phyloP scores from a whole-genome alignment of 768 basidiomycete genomes.

The Tremella yokohamensis region DNA sequence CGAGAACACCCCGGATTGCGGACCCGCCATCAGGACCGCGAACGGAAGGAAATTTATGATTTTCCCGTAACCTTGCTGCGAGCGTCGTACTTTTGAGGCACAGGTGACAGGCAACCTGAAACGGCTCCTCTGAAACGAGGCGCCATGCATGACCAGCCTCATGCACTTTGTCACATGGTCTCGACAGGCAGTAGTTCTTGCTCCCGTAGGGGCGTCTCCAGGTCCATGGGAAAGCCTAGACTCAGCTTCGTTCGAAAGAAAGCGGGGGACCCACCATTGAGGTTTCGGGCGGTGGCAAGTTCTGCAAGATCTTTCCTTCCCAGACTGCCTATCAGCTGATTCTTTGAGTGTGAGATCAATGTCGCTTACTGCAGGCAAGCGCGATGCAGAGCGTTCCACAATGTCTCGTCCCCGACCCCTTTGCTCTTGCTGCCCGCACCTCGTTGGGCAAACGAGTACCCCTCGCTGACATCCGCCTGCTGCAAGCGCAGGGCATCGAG shows the following conservation, averaged over 20 bases:
- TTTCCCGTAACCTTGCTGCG: too few relatives aligned
- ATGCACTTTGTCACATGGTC: too few relatives aligned
- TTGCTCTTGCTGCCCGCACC: conserved; percentile 45
- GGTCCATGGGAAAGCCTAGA: conserved; percentile 18
- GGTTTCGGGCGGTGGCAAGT: conserved; percentile 68
- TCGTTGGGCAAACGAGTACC: conserved; percentile 24
- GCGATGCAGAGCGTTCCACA: conserved; percentile 87
- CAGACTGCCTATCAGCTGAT: conserved; percentile 53
- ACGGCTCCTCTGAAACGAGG: too few relatives aligned
- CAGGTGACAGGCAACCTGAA: too few relatives aligned
- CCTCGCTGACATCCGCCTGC: conserved; percentile 69
- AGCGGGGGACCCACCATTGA: conserved; percentile 57
- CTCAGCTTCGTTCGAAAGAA: conserved; percentile 6
- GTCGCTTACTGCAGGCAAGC: conserved; percentile 64
- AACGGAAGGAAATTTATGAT: too few relatives aligned
- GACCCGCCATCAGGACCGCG: too few relatives aligned
- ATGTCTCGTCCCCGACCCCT: conserved; percentile 68
- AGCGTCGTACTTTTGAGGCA: too few relatives aligned
- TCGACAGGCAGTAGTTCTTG: background rate
- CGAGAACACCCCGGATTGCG: too few relatives aligned
- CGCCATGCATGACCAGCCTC: too few relatives aligned
- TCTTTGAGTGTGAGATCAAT: background rate
- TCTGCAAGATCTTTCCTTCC: conserved; percentile 71
- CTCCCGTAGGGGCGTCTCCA: background rate
- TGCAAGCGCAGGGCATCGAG: conserved; percentile 86